Conservation (phyloP, 768 basidiomycete genomes). For the Dioszegia hungarica region DNA sequence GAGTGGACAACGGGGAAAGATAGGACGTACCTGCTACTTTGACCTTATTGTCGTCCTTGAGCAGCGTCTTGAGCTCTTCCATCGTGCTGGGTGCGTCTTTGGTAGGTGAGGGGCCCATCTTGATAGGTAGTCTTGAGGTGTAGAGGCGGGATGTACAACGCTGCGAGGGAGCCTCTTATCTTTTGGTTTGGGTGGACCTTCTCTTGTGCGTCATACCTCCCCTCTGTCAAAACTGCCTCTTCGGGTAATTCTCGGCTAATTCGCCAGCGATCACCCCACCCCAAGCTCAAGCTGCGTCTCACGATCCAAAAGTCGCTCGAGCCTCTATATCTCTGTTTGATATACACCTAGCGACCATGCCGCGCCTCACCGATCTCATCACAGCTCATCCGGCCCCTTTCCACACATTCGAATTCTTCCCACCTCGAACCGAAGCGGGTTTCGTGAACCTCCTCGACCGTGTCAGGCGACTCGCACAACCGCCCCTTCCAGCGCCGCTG, state of each 20-base stretch:
- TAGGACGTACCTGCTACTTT: conserved; percentile 79
- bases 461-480: conserved; percentile 68
- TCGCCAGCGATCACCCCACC: neutral
- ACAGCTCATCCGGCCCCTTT: conserved; percentile 55
- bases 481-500: conserved; percentile 61
- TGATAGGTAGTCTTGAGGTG: no score
- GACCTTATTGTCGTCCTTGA: conserved; percentile 70
- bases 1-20: neutral
- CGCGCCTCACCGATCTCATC: conserved; percentile 5
- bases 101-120: conserved; percentile 38
- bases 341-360: no score
- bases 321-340: no score
- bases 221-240: neutral
- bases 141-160: no score
- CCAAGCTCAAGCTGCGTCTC: no score
- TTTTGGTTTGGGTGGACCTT: no score
- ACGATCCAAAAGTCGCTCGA: no score
- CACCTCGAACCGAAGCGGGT: conserved; percentile 81
- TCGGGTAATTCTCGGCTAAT: neutral
- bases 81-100: conserved; percentile 55
- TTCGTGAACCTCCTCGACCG: conserved; percentile 86
- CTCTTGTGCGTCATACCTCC: neutral
- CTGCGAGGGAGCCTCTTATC: no score
- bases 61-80: conserved; percentile 57
- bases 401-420: conserved; percentile 95